Percentiles rank a stretch among this genome's conserved stretches.
phyloP scores from a whole-genome alignment of 345 rosid species.

The Brassica rapa region DNA sequence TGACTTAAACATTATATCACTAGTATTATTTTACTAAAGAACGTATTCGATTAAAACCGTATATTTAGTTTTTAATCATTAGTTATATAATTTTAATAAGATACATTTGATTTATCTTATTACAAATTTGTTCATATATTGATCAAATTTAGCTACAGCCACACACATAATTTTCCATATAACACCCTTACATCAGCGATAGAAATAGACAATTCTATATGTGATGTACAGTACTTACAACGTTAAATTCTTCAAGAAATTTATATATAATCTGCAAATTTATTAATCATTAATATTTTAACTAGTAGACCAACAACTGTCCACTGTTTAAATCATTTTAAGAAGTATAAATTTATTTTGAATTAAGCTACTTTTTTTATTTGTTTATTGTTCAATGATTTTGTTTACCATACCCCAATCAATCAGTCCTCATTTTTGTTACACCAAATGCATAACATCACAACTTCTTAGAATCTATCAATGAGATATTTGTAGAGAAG shows the following conservation, averaged over 20 bases:
- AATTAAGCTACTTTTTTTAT: neutral
- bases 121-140: neutral
- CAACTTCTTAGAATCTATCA: neutral
- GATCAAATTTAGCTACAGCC: neutral
- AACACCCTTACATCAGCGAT: neutral
- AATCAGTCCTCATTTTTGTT: neutral
- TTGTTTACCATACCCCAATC: neutral
- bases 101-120: neutral
- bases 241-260: neutral
- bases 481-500: conserved; percentile 10
- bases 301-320: neutral
- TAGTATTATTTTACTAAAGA: neutral
- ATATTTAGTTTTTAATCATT: neutral
- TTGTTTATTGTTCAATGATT: neutral
- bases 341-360: neutral
- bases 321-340: neutral
- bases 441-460: conserved; percentile 10
- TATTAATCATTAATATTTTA: neutral
- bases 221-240: neutral
- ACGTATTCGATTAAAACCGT: neutral
- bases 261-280: neutral
- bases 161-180: neutral
- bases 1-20: neutral
- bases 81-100: neutral
- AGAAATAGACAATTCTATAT: neutral